phyloP scores from a whole-genome alignment of 1,284 basidiomycete genomes.

The Grifola frondosa region DNA sequence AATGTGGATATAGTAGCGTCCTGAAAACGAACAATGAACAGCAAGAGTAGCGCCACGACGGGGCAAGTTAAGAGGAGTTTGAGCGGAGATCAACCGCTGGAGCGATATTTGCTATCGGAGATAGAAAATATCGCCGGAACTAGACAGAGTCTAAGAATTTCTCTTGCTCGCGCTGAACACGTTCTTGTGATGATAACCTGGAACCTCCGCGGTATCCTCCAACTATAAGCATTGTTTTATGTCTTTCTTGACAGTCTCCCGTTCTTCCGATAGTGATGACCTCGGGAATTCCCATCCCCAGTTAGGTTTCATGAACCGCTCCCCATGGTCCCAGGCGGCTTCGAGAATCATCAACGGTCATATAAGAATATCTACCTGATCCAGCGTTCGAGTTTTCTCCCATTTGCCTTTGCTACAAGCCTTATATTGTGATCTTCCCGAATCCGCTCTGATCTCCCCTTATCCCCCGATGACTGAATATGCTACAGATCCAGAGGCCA shows the following conservation, averaged over 20 bases:
- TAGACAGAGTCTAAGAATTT: conserved; percentile 4
- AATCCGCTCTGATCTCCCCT: conserved; percentile 9
- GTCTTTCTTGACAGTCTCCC: conserved; percentile 1
- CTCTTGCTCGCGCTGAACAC: conserved; percentile 26
- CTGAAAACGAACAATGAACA: too few relatives aligned
- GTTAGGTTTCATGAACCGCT: conserved; percentile 4
- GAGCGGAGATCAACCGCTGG: background rate
- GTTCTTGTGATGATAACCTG: conserved; percentile 22
- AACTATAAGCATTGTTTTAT: background rate
- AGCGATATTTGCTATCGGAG: background rate
- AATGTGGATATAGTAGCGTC: too few relatives aligned
- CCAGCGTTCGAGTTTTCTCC: conserved; percentile 15
- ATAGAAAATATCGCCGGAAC: conserved; percentile 3
- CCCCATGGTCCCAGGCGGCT: conserved; percentile 14
- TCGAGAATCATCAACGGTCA: conserved; percentile 2
- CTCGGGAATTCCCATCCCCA: conserved; percentile 21
- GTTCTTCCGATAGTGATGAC: conserved; percentile 8
- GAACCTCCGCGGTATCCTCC: conserved; percentile 2
- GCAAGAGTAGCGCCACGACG: too few relatives aligned
- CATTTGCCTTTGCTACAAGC: conserved; percentile 9
- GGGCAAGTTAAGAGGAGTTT: background rate
- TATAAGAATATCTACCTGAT: conserved; percentile 23
- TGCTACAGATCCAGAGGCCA: conserved; percentile 55
- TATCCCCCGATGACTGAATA: conserved; percentile 60
- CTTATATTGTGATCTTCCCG: conserved; percentile 9